These are phyloP conservation scores for Exophiala bonariae DNA, from an alignment of 2,329 filamentous ascomycete species.

Conservation along the genomic window DNA sequence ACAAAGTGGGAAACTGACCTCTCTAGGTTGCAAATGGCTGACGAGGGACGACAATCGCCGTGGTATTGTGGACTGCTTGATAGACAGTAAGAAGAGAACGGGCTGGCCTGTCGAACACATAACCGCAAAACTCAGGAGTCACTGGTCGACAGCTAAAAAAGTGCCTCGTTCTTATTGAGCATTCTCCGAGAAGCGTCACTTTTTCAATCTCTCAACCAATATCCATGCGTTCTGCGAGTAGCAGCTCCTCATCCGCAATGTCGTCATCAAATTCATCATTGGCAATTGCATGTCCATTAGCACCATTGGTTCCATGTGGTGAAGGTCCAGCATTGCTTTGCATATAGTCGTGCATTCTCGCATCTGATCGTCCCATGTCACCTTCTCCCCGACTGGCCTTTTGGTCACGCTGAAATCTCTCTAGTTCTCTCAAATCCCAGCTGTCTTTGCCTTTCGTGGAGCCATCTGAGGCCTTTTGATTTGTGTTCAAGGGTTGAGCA, in stretches of 20 bases:
- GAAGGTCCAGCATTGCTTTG: constrained; percentile 19
- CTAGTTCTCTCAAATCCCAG: constrained; percentile 80
- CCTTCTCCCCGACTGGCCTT: constrained; percentile 57
- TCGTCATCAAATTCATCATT: constrained; percentile 37
- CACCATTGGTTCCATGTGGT: constrained; percentile 17
- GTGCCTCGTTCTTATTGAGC: too few species aligned
- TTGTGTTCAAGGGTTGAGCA: constrained; percentile 82
- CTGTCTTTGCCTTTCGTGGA: constrained; percentile 70
- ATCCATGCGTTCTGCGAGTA: constrained; percentile 37
- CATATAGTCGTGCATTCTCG: constrained; percentile 28
- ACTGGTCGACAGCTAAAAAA: constrained; percentile 1
- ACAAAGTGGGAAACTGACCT: neutral
- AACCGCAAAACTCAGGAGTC: constrained; percentile 8
- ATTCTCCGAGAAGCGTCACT: too few species aligned
- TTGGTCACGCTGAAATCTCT: constrained; percentile 67
- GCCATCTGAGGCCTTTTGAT: constrained; percentile 66
- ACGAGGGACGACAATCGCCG: constrained; percentile 6
- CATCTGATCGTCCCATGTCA: constrained; percentile 31
- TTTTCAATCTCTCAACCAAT: too few species aligned
- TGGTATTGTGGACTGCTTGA: constrained; percentile 7
- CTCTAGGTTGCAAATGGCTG: constrained; percentile 11
- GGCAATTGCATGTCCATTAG: constrained; percentile 24
- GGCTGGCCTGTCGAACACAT: constrained; percentile 12
- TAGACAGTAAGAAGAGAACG: constrained; percentile 11
- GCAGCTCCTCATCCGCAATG: constrained; percentile 42